Conservation (phyloP, 176 grass and related monocot species). For the Musa beccarii region DNA sequence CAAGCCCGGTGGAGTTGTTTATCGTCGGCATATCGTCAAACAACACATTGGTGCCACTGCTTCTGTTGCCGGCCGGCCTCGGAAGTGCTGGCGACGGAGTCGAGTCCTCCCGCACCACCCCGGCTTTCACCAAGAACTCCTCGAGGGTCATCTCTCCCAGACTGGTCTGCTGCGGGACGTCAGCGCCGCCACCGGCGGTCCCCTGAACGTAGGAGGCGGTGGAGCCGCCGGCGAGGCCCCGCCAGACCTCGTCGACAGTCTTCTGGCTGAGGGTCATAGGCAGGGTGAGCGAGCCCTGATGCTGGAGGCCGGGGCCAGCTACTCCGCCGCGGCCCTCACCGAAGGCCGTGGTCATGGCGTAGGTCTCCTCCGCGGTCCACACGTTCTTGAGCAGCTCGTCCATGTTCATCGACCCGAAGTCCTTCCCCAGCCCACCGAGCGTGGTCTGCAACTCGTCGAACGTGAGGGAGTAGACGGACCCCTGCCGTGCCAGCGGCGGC, state of each 20-base stretch:
- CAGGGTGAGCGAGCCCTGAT: constrained; percentile 65
- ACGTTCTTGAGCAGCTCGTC: constrained; percentile 91
- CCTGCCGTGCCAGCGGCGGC: constrained; percentile 36
- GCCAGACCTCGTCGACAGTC: constrained; percentile 93
- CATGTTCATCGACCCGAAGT: constrained; percentile 94
- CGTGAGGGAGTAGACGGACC: constrained; percentile 73
- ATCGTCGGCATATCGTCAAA: neutral
- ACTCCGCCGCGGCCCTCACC: neutral
- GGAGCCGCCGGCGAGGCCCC: constrained; percentile 29
- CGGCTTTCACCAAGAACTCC: constrained; percentile 7
- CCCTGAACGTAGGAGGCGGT: constrained; percentile 3
- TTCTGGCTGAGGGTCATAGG: constrained; percentile 83
- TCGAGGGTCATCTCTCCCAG: constrained; percentile 8
- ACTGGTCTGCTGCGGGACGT: neutral
- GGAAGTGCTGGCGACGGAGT: neutral
- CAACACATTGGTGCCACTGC: neutral
- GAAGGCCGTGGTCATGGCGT: constrained; percentile 40
- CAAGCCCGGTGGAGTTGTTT: neutral
- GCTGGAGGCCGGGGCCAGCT: constrained; percentile 32
- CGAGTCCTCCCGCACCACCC: neutral
- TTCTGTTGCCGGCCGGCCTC: neutral
- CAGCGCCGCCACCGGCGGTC: constrained; percentile 31
- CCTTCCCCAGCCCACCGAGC: constrained; percentile 51
- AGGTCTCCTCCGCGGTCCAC: constrained; percentile 92
- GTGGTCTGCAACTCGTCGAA: constrained; percentile 86